phyloP scores from a whole-genome alignment of 2,329 filamentous ascomycete genomes.

The Arachnomyces sp. region DNA sequence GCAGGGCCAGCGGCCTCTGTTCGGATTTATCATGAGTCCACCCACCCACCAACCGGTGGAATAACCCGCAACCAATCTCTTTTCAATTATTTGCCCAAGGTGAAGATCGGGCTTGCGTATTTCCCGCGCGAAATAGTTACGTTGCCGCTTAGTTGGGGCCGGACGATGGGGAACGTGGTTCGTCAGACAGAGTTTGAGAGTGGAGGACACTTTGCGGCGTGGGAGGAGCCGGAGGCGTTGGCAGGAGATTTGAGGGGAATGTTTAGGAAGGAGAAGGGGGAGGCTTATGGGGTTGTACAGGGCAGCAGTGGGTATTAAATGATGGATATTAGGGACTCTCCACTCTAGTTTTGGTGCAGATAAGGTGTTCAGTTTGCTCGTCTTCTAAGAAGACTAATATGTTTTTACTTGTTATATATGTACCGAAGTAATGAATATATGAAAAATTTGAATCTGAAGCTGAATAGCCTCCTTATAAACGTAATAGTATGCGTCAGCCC shows the following conservation, averaged over 20 bases:
- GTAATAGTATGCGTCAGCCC: too few relatives aligned
- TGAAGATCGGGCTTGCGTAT: conserved; percentile 46
- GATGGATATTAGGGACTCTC: too few relatives aligned
- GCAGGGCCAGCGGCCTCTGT: conserved; percentile 60
- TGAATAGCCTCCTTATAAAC: too few relatives aligned
- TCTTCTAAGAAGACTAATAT: too few relatives aligned
- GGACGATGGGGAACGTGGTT: conserved; percentile 44
- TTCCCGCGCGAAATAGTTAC: conserved; percentile 44
- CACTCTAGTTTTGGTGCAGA: too few relatives aligned
- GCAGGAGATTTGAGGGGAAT: conserved; percentile 40
- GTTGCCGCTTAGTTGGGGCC: conserved; percentile 43
- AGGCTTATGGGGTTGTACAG: conserved; percentile 26
- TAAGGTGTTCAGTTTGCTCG: too few relatives aligned
- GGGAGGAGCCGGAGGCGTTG: conserved; percentile 41
- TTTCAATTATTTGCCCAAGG: conserved; percentile 35
- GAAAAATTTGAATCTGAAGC: too few relatives aligned
- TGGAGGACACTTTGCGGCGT: conserved; percentile 48
- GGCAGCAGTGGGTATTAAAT: conserved; percentile 27
- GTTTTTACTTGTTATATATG: too few relatives aligned
- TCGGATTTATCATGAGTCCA: conserved; percentile 64
- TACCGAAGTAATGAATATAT: too few relatives aligned
- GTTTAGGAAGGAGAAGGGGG: conserved; percentile 34
- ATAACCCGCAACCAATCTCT: conserved; percentile 19
- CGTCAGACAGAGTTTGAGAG: conserved; percentile 37
- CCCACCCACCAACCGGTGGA: conserved; percentile 28